phyloP scores from a whole-genome alignment of 2,329 filamentous ascomycete species.

The Fusarium continuum region DNA sequence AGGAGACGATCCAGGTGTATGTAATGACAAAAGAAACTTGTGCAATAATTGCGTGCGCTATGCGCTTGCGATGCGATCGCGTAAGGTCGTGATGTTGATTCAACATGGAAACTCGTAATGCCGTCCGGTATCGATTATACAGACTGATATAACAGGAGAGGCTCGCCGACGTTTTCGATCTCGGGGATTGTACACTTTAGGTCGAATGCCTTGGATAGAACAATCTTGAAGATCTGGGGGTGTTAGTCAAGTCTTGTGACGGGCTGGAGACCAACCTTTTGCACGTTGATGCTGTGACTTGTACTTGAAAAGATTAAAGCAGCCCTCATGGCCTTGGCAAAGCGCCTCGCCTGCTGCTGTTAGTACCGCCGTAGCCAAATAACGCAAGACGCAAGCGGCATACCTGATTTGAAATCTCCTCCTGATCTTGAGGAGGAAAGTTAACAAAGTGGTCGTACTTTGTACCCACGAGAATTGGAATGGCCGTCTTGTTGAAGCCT shows the following conservation, averaged over 20 bases:
- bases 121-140: slow-evolving; percentile 45
- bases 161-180: slow-evolving; percentile 97
- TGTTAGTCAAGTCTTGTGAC: background rate
- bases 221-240: slow-evolving; percentile 96
- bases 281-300: slow-evolving; percentile 98
- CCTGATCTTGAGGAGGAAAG: slow-evolving; percentile 95
- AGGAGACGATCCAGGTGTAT: slow-evolving; percentile 38
- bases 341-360: slow-evolving; percentile 79
- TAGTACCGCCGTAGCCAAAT: no score
- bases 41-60: slow-evolving; percentile 25
- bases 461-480: slow-evolving; percentile 94
- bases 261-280: slow-evolving; percentile 72
- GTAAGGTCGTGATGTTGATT: slow-evolving; percentile 34
- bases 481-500: slow-evolving; percentile 99
- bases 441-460: slow-evolving; percentile 99
- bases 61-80: slow-evolving; percentile 18
- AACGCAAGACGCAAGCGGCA: slow-evolving; percentile 12
- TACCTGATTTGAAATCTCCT: slow-evolving; percentile 97
- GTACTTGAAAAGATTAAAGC: slow-evolving; percentile 98
- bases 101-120: slow-evolving; percentile 37
- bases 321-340: slow-evolving; percentile 98
- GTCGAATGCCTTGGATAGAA: slow-evolving; percentile 97
- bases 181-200: slow-evolving; percentile 99
- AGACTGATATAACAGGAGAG: slow-evolving; percentile 87
- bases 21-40: slow-evolving; percentile 41